Base-by-base conservation (phyloP, 75 land plant genomes). In the Pseudotsuga menziesii region DNA sequence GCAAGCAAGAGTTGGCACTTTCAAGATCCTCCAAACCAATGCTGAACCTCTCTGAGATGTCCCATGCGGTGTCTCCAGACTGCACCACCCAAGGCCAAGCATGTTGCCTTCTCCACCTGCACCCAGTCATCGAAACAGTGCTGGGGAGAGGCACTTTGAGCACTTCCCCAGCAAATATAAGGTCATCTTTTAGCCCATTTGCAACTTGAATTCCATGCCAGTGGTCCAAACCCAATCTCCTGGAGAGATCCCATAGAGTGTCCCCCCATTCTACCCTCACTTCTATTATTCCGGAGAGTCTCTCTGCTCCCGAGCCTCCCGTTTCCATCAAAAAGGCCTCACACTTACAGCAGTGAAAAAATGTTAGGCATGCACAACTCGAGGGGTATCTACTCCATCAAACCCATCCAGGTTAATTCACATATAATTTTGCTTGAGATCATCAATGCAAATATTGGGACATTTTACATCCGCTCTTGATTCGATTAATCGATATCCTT, bases 31-130 rank as follows among this genome's bases (percentile, higher is more conserved):
- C 82, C 57, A 81, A 13, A 44, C 66, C 56, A 61, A 81, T 56
- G 7, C 80, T 72, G 13, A 81, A 77, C 27, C 81, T 56, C 60
- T 78, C 72, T 16, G 82, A 77, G 22, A 81, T 77, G 56, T 81
- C 82, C 83, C 83, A 81, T 3, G 81, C 81, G 19, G 64, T 35
- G 56, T 81, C 81, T 7, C 83, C 81, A 14, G 72, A 70, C 80
- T 81, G 56, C 55, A 81, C 82, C 57, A 81, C 72, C 59, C 71
- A 77, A 4, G 80, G 22, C 80, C 70, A 59, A 23, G 57, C 44
- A 17, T 25, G 69, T 36, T 20, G n/a, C 29, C 71, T 54, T 48
- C 54, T 48, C 54, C 54, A 48, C 54, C 54, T 48, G 54, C 54
- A 48, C 54, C 12, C 54, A 0, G 54, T 48, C 54, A 48, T 48